These are phyloP conservation scores for Ailanthus altissimus DNA, from an alignment of 345 rosid genomes.

Conservation along the genomic window DNA sequence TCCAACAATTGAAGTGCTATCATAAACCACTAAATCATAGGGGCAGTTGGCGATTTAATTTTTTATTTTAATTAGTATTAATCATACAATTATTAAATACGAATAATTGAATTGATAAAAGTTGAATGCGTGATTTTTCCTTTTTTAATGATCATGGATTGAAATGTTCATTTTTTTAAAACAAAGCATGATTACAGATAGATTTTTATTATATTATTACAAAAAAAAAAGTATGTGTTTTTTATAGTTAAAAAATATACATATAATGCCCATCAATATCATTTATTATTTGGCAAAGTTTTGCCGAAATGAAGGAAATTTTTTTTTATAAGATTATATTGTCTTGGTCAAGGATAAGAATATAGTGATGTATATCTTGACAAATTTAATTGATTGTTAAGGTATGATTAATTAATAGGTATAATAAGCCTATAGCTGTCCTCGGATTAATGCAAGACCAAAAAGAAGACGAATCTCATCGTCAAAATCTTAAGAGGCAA, in stretches of 20 bases:
- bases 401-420: not conserved
- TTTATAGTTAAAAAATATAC: not conserved
- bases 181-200: constrained; percentile 10
- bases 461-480: not conserved
- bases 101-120: no score
- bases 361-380: not conserved
- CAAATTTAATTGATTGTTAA: not conserved
- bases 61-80: no score
- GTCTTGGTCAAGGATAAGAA: constrained; percentile 10
- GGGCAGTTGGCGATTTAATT: no score
- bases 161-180: not conserved
- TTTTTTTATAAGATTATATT: not conserved
- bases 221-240: not conserved
- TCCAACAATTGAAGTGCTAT: no score
- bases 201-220: not conserved
- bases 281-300: not conserved
- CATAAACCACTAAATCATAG: no score
- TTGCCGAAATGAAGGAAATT: not conserved
- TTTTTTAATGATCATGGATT: no score
- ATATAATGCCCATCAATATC: not conserved
- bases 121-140: no score
- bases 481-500: not conserved
- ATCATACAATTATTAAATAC: no score
- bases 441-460: not conserved
- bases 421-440: not conserved